Base-by-base conservation (phyloP, 306 rosid genomes). In the apple (Malus domestica) region DNA sequence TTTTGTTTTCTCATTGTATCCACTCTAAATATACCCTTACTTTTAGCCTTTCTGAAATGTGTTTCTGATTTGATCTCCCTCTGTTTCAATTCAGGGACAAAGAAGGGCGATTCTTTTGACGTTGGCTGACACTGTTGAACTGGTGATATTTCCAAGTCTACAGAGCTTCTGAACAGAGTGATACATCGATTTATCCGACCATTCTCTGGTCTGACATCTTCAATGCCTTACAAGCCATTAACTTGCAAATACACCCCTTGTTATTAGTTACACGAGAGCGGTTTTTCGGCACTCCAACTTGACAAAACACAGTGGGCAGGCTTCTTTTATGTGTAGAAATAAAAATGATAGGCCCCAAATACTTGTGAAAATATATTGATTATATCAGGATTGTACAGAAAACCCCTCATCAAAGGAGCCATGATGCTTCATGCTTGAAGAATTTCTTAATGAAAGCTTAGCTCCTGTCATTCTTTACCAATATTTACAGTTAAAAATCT, bases 311-410 rank as follows among this genome's bases (percentile, higher is more conserved):
- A 72, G 79, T 78, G 80, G 77, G 77, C 51, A 63, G 64, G 86
- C 52, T 67, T 80, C 77, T 80, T 62, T 69, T 80, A 79, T 91
- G 88, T 79, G 87, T 85, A 84, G 87, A 86, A 85, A 86, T 78
- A 84, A 86, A 82, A 79, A 57, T 76, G 77, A 75, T 49, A 77
- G 80, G 83, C 81, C 81, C 79, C 88, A 83, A 79, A 75, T 80
- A 79, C 73, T 68, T 82, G 90, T 87, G 90, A 78, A 82, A 82
- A 84, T 75, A 78, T 79, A 75, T 55, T 65, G 60, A 45, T 59
- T 78, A 82, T 80, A 81, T 77, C 80, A 63, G 77, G 79, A 83
- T 72, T 90, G 96, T 89, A 91, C 88, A 89, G 96, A 78, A 72
- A 84, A n/a, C 20, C 64, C 80, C 52, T 29, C 76, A 66, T 70